Percentiles rank a stretch among this genome's conserved stretches.
Conservation (phyloP, 1,284 basidiomycete species). For the Cryptococcus neoformans region DNA sequence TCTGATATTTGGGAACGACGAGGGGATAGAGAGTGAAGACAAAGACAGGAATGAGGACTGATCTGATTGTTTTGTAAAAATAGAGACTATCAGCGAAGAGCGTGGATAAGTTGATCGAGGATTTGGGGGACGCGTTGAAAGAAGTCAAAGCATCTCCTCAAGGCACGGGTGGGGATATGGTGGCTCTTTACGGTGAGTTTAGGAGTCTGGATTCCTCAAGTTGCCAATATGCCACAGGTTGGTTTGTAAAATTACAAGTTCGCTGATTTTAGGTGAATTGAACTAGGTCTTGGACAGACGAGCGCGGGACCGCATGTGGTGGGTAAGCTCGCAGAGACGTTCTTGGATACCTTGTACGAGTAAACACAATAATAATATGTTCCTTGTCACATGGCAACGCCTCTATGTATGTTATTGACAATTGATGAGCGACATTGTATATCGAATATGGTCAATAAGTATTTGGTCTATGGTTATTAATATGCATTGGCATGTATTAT, state of each 20-base stretch:
- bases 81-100: constrained; percentile 54
- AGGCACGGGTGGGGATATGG: constrained; percentile 66
- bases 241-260: neutral
- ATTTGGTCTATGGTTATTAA: neutral
- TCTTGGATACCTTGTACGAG: constrained; percentile 79
- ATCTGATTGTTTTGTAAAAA: neutral
- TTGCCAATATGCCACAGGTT: neutral
- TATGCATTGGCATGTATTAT: too few species aligned
- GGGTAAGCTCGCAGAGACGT: constrained; percentile 72
- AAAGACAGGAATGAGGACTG: neutral
- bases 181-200: constrained; percentile 75
- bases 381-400: neutral
- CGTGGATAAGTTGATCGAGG: constrained; percentile 55
- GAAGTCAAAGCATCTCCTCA: constrained; percentile 67
- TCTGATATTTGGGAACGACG: neutral
- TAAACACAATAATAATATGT: constrained; percentile 3
- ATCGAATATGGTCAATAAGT: neutral
- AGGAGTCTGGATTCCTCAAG: neutral
- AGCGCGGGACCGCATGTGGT: constrained; percentile 86
- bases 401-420: too few species aligned
- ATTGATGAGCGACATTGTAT: neutral
- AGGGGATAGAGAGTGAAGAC: too few species aligned
- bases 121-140: constrained; percentile 64
- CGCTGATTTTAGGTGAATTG: neutral
- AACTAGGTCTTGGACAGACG: constrained; percentile 76